Evolutionary conservation across 805 yeast species (phyloP), one percentile per base, ranked within the genome.

Genomic region (Wickerhamomyces tratensis): DNA sequence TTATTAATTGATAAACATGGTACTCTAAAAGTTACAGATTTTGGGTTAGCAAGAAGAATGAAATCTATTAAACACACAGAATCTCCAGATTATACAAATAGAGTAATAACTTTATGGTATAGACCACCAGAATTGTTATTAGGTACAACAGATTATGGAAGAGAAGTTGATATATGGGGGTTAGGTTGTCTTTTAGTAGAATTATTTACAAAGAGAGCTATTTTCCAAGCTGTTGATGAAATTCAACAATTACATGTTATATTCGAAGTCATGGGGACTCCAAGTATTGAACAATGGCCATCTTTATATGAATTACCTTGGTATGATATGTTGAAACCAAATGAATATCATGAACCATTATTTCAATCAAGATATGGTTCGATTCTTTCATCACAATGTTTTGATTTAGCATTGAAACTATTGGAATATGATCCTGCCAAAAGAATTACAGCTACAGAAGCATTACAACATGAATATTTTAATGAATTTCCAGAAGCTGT

Each of bases 41-140:
- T 85, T 62, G 94, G 94, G 2, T 66, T 85, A 43, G 94, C 94
- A 0, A 67, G 93, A 52, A 77, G 76, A 41, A 81, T 85, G 86
- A 80, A 78, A 53, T 68, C 72, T 25, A 63, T 74, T 33, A 66
- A 65, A 46, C 58, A 64, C 4, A 69, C 71, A 8, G 75, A 74
- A 39, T 68, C 74, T 20, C 84, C 86, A 5, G 93, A 88, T 52
- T 91, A 91, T 62, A 91, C 98, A 2, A 93, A 93, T 59, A 67
- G 98, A 43, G 98, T 93, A 36, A 93, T 93, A 42, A 93, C 98
- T 0, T 67, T 93, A 35, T 93, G 98, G 98, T 91, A 93, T 60
- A 74, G 98, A 45, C 98, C 98, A 1, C 98, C 98, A 0, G 98
- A 91, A 60, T 70, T 93, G 31, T 65, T 93, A 35, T 62, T 93